Conservation (phyloP, 495 filamentous ascomycete genomes). For the Aspergillus homomorphus region DNA sequence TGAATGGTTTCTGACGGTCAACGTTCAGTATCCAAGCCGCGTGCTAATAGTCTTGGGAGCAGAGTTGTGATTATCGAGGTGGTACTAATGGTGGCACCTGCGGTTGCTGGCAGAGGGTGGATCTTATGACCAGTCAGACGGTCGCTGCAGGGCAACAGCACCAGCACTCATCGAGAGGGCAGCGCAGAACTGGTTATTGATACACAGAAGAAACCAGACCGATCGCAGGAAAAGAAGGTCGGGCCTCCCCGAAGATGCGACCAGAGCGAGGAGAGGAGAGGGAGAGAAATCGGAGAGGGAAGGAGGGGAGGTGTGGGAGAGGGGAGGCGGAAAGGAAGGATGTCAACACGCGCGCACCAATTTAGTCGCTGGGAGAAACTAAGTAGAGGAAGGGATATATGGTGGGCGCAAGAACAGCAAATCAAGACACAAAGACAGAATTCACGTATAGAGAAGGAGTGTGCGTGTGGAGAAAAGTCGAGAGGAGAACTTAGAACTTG, state of each 20-base stretch:
- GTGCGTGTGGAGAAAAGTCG: too few species aligned
- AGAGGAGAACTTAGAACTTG: background rate
- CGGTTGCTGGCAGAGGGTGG: slow-evolving; percentile 20
- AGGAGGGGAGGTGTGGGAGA: background rate
- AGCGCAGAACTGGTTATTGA: slow-evolving; percentile 16
- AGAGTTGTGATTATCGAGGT: background rate
- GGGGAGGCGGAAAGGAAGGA: slow-evolving; percentile 6
- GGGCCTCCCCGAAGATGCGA: background rate
- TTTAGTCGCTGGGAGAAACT: background rate
- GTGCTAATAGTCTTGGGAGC: background rate
- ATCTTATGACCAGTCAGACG: slow-evolving; percentile 39
- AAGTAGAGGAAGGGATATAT: background rate
- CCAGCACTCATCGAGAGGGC: slow-evolving; percentile 40
- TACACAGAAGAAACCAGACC: slow-evolving; percentile 20
- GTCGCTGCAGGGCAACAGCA: slow-evolving; percentile 32
- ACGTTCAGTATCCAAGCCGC: background rate
- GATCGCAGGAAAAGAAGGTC: slow-evolving; percentile 8
- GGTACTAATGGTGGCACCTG: slow-evolving; percentile 3
- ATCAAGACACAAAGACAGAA: too few species aligned
- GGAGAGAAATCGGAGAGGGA: background rate
- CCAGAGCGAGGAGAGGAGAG: slow-evolving; percentile 10
- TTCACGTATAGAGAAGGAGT: slow-evolving; percentile 4
- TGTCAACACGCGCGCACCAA: slow-evolving; percentile 1
- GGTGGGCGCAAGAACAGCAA: too few species aligned
- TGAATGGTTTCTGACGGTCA: background rate